A percentile compares a stretch with the other conserved stretches of the same genome.
Conservation (phyloP, 768 basidiomycete genomes). For the Neoboletus magnificus region DNA sequence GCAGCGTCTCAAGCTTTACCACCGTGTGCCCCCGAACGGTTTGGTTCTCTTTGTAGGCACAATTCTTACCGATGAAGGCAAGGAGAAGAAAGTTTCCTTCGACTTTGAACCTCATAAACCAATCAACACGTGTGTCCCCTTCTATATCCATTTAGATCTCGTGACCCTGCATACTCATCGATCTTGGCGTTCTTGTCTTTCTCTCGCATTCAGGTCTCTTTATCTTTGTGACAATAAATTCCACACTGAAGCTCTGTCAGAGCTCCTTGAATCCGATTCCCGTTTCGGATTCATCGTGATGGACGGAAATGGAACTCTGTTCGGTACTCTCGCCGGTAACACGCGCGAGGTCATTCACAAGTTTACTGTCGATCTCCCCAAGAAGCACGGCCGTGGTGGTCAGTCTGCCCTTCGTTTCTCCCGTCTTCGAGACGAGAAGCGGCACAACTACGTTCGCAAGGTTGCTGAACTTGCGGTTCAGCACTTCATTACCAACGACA, state of each 20-base stretch:
- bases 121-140: slow-evolving; percentile 83
- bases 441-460: slow-evolving; percentile 99
- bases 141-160: not conserved
- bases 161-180: not conserved
- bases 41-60: slow-evolving; percentile 98
- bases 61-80: slow-evolving; percentile 96
- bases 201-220: slow-evolving; percentile 60
- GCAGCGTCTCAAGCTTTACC: slow-evolving; percentile 95
- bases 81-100: slow-evolving; percentile 98
- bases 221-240: slow-evolving; percentile 99
- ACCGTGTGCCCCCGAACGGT: slow-evolving; percentile 93
- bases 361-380: slow-evolving; percentile 97
- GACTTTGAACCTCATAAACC: slow-evolving; percentile 99
- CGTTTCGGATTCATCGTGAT: slow-evolving; percentile 99
- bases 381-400: slow-evolving; percentile 99
- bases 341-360: slow-evolving; percentile 97
- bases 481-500: slow-evolving; percentile 97
- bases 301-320: slow-evolving; percentile 97
- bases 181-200: not conserved
- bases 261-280: slow-evolving; percentile 94
- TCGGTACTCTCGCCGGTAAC: slow-evolving; percentile 94
- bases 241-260: slow-evolving; percentile 95
- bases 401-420: slow-evolving; percentile 99
- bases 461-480: slow-evolving; percentile 97
- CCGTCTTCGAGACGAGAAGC: slow-evolving; percentile 97